Percentiles rank a stretch among this genome's conserved stretches.
phyloP scores from a whole-genome alignment of 192 early-diverging fungal genomes.

The Backusella sp. region DNA sequence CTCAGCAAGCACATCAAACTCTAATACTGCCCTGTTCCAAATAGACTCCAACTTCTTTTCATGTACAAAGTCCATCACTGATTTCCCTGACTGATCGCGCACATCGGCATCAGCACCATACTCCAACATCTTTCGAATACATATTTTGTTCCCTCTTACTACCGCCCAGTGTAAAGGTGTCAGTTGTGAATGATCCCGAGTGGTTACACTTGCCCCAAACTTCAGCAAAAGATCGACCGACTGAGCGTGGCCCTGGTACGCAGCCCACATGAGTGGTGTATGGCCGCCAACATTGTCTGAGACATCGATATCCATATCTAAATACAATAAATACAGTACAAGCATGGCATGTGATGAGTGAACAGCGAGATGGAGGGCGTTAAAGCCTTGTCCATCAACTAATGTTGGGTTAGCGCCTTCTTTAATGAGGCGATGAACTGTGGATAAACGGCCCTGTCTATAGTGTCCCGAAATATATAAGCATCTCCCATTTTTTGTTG shows the following conservation, averaged over 20 bases:
- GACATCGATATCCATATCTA: conserved; percentile 71
- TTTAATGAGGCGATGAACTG: conserved; percentile 70
- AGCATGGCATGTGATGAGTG: conserved; percentile 82
- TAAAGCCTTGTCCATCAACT: conserved; percentile 86
- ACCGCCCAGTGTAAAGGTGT: conserved; percentile 93
- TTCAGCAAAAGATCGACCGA: conserved; percentile 69
- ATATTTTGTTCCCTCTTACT: conserved; percentile 52
- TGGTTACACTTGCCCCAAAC: conserved; percentile 66
- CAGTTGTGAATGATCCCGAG: conserved; percentile 69
- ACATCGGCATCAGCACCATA: conserved; percentile 65
- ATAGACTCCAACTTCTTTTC: conserved; percentile 45
- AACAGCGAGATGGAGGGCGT: conserved; percentile 83
- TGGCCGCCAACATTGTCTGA: conserved; percentile 75
- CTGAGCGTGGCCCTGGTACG: conserved; percentile 80
- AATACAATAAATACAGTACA: conserved; percentile 69
- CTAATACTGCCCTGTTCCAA: conserved; percentile 51
- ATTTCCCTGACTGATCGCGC: conserved; percentile 75
- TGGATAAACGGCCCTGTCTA: conserved; percentile 72
- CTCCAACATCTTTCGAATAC: conserved; percentile 69
- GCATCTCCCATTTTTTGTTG: neutral
- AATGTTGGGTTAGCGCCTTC: conserved; percentile 74
- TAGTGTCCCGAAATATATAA: neutral
- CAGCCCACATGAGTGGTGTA: conserved; percentile 95
- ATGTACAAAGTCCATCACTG: conserved; percentile 79
- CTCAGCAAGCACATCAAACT: conserved; percentile 44